Percentiles rank a stretch among this genome's conserved stretches.
Conservation (phyloP, 176 grass and related monocot species). For the Carex kokanica region DNA sequence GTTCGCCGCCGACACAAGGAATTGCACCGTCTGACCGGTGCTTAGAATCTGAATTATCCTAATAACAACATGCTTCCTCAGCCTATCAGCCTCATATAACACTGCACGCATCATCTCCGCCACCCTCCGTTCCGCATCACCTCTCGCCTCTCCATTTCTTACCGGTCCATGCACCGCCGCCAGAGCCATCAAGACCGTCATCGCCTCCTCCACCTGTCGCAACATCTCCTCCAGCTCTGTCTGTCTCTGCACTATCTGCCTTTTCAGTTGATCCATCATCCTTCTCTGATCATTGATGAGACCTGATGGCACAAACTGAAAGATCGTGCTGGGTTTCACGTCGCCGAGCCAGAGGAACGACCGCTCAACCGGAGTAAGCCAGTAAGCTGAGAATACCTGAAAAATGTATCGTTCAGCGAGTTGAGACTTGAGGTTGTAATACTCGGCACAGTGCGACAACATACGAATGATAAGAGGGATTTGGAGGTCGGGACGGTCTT, state of each 20-base stretch:
- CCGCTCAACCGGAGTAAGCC: slow-evolving; percentile 16
- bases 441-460: neutral
- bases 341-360: neutral
- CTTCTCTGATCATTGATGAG: neutral
- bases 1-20: neutral
- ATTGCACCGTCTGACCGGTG: slow-evolving; percentile 22
- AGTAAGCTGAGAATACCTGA: slow-evolving; percentile 24
- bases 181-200: neutral
- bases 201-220: neutral
- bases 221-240: neutral
- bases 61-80: slow-evolving; percentile 4
- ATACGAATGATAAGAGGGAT: slow-evolving; percentile 1
- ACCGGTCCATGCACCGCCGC: neutral
- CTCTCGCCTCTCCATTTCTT: slow-evolving; percentile 10
- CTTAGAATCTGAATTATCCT: slow-evolving; percentile 14
- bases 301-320: neutral
- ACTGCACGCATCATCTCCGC: slow-evolving; percentile 3
- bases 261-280: neutral
- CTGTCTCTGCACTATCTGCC: neutral
- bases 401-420: slow-evolving; percentile 24
- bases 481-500: slow-evolving; percentile 22
- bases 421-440: neutral
- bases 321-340: neutral
- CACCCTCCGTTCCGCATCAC: neutral
- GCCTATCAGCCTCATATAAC: slow-evolving; percentile 19